A percentile compares a stretch with the other conserved stretches of the same genome.
These are phyloP conservation scores for Eudorina sp. DNA, from an alignment of 139 green algal genomes.

Conservation along the genomic window DNA sequence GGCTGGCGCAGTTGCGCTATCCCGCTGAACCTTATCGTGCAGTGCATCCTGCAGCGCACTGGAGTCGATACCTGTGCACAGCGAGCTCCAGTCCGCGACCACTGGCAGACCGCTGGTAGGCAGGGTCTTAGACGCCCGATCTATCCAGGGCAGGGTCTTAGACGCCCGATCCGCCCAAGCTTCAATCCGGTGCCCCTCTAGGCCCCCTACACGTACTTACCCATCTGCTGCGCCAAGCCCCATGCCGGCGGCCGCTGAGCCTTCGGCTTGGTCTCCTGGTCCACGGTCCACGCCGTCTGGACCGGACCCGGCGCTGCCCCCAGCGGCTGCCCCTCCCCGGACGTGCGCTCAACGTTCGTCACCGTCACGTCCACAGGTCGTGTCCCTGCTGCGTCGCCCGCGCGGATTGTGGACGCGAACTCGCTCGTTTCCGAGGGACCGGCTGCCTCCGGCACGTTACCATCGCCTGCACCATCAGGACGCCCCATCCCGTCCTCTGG, in stretches of 20 bases:
- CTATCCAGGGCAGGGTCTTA: too few relatives aligned
- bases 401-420: slow-evolving; percentile 48
- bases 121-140: too few relatives aligned
- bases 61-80: too few relatives aligned
- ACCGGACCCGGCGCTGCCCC: neutral
- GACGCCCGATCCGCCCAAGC: too few relatives aligned
- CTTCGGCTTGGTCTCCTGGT: slow-evolving; percentile 16
- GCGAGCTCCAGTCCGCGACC: too few relatives aligned
- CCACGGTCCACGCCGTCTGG: slow-evolving; percentile 38
- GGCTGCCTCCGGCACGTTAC: neutral
- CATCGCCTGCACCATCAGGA: slow-evolving; percentile 52
- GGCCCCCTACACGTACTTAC: too few relatives aligned
- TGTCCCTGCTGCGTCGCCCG: neutral
- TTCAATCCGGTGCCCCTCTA: too few relatives aligned
- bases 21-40: too few relatives aligned
- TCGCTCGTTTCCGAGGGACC: slow-evolving; percentile 17
- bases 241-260: slow-evolving; percentile 29
- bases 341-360: slow-evolving; percentile 17
- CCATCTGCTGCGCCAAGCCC: slow-evolving; percentile 45
- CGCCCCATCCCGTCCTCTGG: too few relatives aligned
- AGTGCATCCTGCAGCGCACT: too few relatives aligned
- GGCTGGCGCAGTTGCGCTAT: too few relatives aligned
- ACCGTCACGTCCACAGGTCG: slow-evolving; percentile 43
- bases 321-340: slow-evolving; percentile 9
- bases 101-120: too few relatives aligned